phyloP scores from a whole-genome alignment of 257 asterid species.

The Salvia hispanica region DNA sequence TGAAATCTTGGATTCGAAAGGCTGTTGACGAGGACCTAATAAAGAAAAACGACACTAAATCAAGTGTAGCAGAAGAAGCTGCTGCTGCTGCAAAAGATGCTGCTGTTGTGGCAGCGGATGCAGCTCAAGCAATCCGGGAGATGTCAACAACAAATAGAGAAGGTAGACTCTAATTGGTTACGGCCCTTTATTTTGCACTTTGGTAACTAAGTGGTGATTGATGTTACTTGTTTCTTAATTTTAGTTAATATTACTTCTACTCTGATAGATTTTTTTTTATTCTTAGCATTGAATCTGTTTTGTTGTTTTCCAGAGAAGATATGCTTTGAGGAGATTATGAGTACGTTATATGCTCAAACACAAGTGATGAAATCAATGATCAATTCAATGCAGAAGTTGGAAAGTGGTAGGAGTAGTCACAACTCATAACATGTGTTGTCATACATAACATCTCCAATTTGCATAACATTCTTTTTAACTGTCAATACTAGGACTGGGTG shows the following conservation, averaged over 20 bases:
- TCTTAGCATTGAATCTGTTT: not conserved
- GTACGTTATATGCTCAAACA: slow-evolving; percentile 65
- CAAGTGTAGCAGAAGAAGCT: slow-evolving; percentile 81
- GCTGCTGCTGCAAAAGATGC: slow-evolving; percentile 91
- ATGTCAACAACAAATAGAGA: slow-evolving; percentile 66
- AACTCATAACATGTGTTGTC: no score
- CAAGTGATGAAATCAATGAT: slow-evolving; percentile 91
- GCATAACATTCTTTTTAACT: no score
- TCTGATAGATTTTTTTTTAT: slow-evolving; percentile 20
- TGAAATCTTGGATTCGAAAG: slow-evolving; percentile 94
- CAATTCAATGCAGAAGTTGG: slow-evolving; percentile 69
- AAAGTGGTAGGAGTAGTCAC: slow-evolving; percentile 48
- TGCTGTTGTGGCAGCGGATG: slow-evolving; percentile 89
- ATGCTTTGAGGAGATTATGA: slow-evolving; percentile 78
- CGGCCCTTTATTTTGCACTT: not conserved
- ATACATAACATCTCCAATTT: no score
- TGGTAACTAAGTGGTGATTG: slow-evolving; percentile 6
- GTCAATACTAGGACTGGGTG: no score
- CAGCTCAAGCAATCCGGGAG: slow-evolving; percentile 91
- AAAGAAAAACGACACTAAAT: slow-evolving; percentile 45
- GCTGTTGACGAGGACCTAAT: slow-evolving; percentile 44
- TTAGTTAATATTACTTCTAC: slow-evolving; percentile 12
- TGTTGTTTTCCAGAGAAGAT: slow-evolving; percentile 49
- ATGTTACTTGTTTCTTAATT: not conserved
- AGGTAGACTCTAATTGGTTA: slow-evolving; percentile 31